A percentile compares a stretch with the other conserved stretches of the same genome.
phyloP scores from a whole-genome alignment of 2,329 filamentous ascomycete species.

The Chaetothyriales sp. region DNA sequence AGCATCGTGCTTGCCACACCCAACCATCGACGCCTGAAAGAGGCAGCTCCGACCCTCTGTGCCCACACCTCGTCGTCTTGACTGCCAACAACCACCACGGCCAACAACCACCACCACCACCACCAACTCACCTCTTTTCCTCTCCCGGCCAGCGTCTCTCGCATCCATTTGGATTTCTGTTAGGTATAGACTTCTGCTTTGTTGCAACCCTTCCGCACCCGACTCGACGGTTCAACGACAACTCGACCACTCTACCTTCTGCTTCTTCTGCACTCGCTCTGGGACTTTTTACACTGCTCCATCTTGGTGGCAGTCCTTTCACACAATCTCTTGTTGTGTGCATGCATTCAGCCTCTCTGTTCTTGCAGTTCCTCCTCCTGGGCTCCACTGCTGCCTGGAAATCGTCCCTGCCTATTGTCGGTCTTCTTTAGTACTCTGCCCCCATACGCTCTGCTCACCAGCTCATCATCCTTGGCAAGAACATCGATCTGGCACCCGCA shows the following conservation, averaged over 20 bases:
- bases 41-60: not conserved
- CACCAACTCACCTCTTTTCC: too few relatives aligned
- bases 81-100: not conserved
- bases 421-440: not conserved
- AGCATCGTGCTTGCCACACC: not conserved
- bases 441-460: not conserved
- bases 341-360: not conserved
- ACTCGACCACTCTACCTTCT: not conserved
- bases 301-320: not conserved
- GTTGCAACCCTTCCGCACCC: not conserved
- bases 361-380: not conserved
- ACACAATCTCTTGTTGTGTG: not conserved
- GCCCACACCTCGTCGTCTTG: not conserved
- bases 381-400: not conserved
- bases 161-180: not conserved
- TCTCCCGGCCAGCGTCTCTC: not conserved
- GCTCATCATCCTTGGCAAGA: not conserved
- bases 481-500: not conserved
- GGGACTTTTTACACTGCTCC: not conserved
- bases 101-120: too few relatives aligned
- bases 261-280: not conserved
- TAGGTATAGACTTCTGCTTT: not conserved
- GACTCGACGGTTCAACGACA: not conserved
- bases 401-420: not conserved
- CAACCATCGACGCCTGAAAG: not conserved